Percentiles rank a stretch among this genome's conserved stretches.
These are phyloP conservation scores for Populus tremula DNA, from an alignment of 345 rosid genomes.

Conservation along the genomic window DNA sequence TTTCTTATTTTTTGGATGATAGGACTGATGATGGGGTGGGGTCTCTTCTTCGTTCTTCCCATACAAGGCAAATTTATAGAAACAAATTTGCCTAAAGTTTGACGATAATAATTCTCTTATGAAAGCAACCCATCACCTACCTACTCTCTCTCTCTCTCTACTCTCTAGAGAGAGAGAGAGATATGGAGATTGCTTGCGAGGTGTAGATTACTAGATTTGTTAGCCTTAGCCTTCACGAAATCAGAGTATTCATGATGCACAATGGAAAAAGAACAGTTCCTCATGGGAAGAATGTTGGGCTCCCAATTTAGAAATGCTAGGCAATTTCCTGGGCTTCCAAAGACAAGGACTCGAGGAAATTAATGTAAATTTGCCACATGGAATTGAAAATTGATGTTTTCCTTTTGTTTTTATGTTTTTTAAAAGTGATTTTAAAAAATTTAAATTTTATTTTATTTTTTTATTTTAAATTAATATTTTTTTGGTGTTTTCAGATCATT, in stretches of 20 bases:
- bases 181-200: slow-evolving; percentile 27
- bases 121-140: slow-evolving; percentile 64
- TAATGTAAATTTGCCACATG: background rate
- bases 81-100: slow-evolving; percentile 14
- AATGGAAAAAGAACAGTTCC: background rate
- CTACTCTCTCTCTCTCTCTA: background rate
- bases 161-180: too few species aligned
- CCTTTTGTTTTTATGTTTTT: too few species aligned
- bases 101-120: slow-evolving; percentile 30
- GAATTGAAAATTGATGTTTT: background rate
- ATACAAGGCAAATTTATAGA: slow-evolving; percentile 17
- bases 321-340: background rate
- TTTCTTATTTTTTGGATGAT: slow-evolving; percentile 4
- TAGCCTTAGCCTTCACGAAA: slow-evolving; percentile 11
- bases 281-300: too few species aligned
- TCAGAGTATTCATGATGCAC: slow-evolving; percentile 1
- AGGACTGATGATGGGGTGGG: slow-evolving; percentile 17
- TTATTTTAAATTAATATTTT: too few species aligned
- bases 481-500: too few species aligned
- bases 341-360: background rate
- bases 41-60: background rate
- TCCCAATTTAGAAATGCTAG: too few species aligned
- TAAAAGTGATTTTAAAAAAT: too few species aligned
- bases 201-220: slow-evolving; percentile 6
- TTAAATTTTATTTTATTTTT: too few species aligned